phyloP scores from a whole-genome alignment of 2,329 filamentous ascomycete species.

The Pseudocercospora vitis region DNA sequence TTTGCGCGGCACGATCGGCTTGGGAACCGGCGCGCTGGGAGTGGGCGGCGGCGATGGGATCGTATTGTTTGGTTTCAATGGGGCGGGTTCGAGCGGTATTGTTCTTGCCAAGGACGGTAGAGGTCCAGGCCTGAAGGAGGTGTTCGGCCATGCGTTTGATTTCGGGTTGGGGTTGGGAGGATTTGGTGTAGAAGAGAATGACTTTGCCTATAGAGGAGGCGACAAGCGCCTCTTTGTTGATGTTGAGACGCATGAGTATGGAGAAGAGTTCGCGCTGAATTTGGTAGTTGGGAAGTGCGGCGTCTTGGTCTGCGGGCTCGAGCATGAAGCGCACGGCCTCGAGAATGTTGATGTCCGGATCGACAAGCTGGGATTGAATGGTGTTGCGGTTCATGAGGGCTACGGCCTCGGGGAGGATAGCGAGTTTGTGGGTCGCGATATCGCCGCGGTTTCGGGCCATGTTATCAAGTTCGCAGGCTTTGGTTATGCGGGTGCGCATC shows the following conservation, averaged over 20 bases:
- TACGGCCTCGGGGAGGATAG: conserved; percentile 87
- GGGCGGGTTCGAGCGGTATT: conserved; percentile 92
- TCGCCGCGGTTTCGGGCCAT: conserved; percentile 73
- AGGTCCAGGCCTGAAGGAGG: conserved; percentile 91
- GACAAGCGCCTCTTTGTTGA: conserved; percentile 85
- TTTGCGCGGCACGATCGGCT: conserved; percentile 43
- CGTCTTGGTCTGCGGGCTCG: conserved; percentile 83
- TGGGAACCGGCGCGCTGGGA: conserved; percentile 33
- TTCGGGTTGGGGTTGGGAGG: conserved; percentile 78
- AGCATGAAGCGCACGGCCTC: conserved; percentile 97
- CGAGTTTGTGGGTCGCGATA: conserved; percentile 88
- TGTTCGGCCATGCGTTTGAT: conserved; percentile 95
- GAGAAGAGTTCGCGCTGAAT: conserved; percentile 94
- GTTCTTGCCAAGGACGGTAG: conserved; percentile 80
- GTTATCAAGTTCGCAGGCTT: conserved; percentile 84
- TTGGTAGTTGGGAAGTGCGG: conserved; percentile 90
- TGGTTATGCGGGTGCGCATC: conserved; percentile 86
- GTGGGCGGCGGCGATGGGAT: conserved; percentile 48
- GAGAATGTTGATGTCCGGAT: conserved; percentile 92
- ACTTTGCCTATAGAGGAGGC: conserved; percentile 96
- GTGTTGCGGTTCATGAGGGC: conserved; percentile 86
- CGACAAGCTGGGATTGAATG: conserved; percentile 78
- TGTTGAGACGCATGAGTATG: conserved; percentile 74
- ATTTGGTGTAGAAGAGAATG: conserved; percentile 94
- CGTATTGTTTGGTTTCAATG: conserved; percentile 59